Conservation (phyloP, 441 rosid species). For the Biscutella auriculata region DNA sequence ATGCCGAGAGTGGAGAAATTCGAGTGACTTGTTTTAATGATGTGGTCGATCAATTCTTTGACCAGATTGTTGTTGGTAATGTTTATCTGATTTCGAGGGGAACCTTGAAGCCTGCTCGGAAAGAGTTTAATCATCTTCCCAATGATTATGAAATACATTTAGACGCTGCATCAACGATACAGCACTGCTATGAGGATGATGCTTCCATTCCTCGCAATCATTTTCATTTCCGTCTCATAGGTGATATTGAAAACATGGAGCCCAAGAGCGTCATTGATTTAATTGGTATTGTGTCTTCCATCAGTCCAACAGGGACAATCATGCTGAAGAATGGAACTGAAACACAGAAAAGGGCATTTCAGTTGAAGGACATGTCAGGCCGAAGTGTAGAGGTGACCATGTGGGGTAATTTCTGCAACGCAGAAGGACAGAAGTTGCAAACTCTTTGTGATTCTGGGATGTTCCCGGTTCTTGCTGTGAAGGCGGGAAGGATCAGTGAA, state of each 20-base stretch:
- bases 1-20: conserved; percentile 81
- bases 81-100: conserved; percentile 45
- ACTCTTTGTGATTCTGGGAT: conserved; percentile 62
- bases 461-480: conserved; percentile 68
- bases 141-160: conserved; percentile 62
- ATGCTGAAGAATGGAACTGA: conserved; percentile 66
- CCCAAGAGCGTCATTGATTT: conserved; percentile 43
- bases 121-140: conserved; percentile 63
- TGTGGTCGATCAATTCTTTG: conserved; percentile 66
- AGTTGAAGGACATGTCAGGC: conserved; percentile 74
- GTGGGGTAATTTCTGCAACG: conserved; percentile 67
- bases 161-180: conserved; percentile 46
- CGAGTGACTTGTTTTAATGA: conserved; percentile 83
- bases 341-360: conserved; percentile 63
- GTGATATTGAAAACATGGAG: conserved; percentile 61
- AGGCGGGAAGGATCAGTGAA: conserved; percentile 59
- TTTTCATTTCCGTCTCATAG: conserved; percentile 53
- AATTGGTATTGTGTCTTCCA: conserved; percentile 53
- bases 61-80: conserved; percentile 61
- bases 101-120: conserved; percentile 59
- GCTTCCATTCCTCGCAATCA: conserved; percentile 49
- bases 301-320: conserved; percentile 42
- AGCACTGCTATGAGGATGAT: conserved; percentile 63
- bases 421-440: conserved; percentile 66
- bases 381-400: conserved; percentile 74